phyloP scores from a whole-genome alignment of 2,329 filamentous ascomycete species.

The Aureobasidium melanogenum region DNA sequence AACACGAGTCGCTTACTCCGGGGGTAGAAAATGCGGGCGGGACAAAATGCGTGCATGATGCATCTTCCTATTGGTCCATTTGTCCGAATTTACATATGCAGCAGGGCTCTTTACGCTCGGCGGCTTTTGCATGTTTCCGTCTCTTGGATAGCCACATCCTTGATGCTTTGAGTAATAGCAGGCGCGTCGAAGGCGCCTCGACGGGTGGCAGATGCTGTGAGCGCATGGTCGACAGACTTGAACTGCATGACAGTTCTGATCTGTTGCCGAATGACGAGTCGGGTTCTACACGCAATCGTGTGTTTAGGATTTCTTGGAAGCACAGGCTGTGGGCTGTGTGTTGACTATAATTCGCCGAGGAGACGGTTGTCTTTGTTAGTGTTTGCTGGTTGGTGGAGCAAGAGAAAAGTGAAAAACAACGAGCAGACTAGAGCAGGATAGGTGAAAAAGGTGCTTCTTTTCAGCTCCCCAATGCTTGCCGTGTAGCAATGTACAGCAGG shows the following conservation, averaged over 20 bases:
- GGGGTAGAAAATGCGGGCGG: background rate
- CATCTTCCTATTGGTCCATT: background rate
- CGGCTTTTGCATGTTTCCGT: background rate
- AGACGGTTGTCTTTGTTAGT: background rate
- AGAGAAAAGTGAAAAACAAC: background rate
- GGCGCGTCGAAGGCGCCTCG: background rate
- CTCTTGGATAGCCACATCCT: background rate
- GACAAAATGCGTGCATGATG: background rate
- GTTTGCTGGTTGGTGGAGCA: background rate
- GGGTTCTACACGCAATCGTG: background rate
- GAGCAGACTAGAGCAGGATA: background rate
- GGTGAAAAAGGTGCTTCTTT: conserved; percentile 2
- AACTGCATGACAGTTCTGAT: background rate
- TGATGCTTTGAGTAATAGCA: background rate
- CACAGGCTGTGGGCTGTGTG: background rate
- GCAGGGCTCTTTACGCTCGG: background rate
- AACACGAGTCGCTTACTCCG: background rate
- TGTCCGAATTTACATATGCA: conserved; percentile 4
- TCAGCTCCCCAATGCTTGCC: conserved; percentile 6
- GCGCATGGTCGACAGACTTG: background rate
- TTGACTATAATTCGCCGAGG: background rate
- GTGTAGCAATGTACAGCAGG: background rate
- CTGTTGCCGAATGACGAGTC: background rate
- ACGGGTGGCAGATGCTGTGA: background rate
- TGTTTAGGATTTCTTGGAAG: background rate